Evolutionary conservation across 768 basidiomycete genomes (phyloP).

Genomic region (Mycena amicta): DNA sequence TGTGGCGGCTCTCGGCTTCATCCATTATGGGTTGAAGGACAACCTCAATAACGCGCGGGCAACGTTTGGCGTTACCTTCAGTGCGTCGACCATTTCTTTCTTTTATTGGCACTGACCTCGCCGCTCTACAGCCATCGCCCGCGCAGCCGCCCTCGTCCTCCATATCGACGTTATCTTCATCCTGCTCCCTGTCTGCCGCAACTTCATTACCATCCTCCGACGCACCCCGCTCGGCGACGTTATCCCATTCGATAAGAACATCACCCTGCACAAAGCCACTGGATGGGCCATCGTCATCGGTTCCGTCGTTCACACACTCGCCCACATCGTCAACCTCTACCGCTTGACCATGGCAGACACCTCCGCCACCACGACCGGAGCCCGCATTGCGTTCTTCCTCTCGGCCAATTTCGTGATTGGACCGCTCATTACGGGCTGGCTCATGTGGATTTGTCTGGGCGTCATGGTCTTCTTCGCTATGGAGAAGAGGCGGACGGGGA

Average conservation of each 20-base stretch:
- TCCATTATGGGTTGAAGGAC: conserved; percentile 65
- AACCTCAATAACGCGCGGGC: conserved; percentile 55
- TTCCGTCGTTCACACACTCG: conserved; percentile 72
- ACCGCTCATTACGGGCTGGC: conserved; percentile 84
- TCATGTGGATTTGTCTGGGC: conserved; percentile 75
- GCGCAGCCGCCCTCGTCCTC: conserved; percentile 85
- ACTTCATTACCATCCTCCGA: conserved; percentile 88
- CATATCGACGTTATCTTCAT: conserved; percentile 94
- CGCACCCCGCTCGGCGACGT: conserved; percentile 82
- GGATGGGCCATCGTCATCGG: conserved; percentile 89
- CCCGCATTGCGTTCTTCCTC: conserved; percentile 72
- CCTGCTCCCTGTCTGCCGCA: conserved; percentile 92
- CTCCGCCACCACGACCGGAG: conserved; percentile 52
- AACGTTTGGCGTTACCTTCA: conserved; percentile 59
- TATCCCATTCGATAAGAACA: conserved; percentile 93
- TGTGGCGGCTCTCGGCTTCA: conserved; percentile 56
- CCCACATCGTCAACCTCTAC: conserved; percentile 87
- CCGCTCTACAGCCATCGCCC: conserved; percentile 69
- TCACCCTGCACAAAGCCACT: conserved; percentile 88
- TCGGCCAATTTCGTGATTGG: conserved; percentile 79
- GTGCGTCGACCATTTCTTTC: conserved; percentile 33
- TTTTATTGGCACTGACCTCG: neutral
- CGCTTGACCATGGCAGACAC: conserved; percentile 61
- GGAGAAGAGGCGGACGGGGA: conserved; percentile 75
- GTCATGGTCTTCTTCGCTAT: conserved; percentile 85